phyloP scores from a whole-genome alignment of 345 rosid genomes.

The Eucalyptus pauciflora region DNA sequence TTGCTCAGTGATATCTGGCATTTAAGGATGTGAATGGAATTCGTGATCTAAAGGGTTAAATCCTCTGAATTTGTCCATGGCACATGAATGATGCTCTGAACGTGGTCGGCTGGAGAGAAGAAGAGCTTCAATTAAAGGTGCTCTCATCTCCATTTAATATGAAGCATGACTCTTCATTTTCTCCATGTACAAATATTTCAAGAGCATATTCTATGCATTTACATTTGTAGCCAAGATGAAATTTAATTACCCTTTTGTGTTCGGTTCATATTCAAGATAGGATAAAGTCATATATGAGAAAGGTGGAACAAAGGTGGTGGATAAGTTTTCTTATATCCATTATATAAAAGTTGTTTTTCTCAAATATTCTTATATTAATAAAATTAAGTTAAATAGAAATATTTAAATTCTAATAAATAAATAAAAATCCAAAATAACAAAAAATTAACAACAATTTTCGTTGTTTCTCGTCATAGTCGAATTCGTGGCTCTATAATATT shows the following conservation, averaged over 20 bases:
- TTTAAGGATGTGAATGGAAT: not conserved
- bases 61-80: not conserved
- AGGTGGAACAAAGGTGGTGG: fast-evolving
- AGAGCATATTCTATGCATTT: not conserved
- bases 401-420: not conserved
- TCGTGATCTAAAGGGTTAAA: not conserved
- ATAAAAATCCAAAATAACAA: not conserved
- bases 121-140: not conserved
- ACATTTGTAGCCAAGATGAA: not conserved
- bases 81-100: not conserved
- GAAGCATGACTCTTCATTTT: not conserved
- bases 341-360: not conserved
- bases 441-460: not conserved
- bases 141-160: not conserved
- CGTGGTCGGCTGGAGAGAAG: not conserved
- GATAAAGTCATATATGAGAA: not conserved
- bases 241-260: fast-evolving
- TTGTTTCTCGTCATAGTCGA: not conserved
- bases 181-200: not conserved
- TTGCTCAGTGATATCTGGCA: not conserved
- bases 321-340: not conserved
- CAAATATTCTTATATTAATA: not conserved
- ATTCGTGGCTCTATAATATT: not conserved
- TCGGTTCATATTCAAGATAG: not conserved
- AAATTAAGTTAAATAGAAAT: not conserved